Base-by-base conservation (phyloP, 306 rosid species). In the Biancaea sappan region DNA sequence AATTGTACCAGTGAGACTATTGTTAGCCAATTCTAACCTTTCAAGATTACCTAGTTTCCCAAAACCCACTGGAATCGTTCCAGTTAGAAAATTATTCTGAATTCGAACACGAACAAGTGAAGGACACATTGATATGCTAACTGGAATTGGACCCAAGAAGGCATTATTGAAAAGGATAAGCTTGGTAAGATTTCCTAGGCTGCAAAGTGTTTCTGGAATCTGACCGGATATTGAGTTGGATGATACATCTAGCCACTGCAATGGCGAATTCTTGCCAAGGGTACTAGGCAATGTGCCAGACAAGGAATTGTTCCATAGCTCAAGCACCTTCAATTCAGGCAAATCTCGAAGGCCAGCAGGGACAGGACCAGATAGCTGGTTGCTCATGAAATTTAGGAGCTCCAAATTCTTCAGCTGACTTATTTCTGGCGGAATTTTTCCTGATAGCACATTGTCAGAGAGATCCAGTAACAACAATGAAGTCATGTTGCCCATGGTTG, bases 91-190 rank as follows among this genome's bases (percentile, higher is more conserved):
- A 81, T 94, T 94, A 81, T 94, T 94, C 64, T 94, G 97, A 46
- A 90, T 86, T 83, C 97, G 88, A 46, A 92, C 98, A 9, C 97
- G 96, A 78, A 92, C 88, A 8, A 94, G 88, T 2, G 97, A 92
- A 37, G 40, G 64, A 62, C 99, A 94, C 0, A 51, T 61, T 10
- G 98, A 90, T 25, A 94, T 41, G 80, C 82, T 83, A 32, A 56
- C 75, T 2, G 96, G 99, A 78, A 94, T 87, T 21, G 88, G 76
- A 78, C 99, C 93, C 12, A 91, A 76, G 79, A 94, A 88, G 57
- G 78, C 91, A 75, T 94, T 94, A 86, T 85, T 94, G 91, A 94
- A 94, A 52, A 94, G 96, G 60, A 92, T 94, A 35, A 94, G 99
- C 88, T 94, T 94, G 75, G 96, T 92, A 54, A 94, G 97, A 77